Conservation (phyloP, 2,329 filamentous ascomycete species). For the Aurifilum marmelostoma region DNA sequence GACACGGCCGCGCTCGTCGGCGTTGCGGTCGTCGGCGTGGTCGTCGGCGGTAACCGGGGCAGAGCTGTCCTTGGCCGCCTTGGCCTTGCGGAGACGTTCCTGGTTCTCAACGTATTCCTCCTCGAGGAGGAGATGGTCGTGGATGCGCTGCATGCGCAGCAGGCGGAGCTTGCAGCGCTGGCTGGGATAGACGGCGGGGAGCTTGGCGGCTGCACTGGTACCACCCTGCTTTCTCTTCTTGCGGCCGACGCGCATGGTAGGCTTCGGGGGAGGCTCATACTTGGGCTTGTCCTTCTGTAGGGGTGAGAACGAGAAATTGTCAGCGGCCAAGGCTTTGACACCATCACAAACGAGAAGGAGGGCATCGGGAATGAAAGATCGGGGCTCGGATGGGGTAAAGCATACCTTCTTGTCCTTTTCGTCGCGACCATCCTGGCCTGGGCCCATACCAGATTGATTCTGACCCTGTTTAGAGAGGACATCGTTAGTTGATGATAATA, state of each 20-base stretch:
- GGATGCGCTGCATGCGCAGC: constrained; percentile 96
- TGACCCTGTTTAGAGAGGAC: constrained; percentile 62
- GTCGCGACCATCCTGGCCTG: constrained; percentile 71
- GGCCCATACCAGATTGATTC: constrained; percentile 85
- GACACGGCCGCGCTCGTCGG: constrained; percentile 90
- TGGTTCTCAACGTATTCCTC: constrained; percentile 99
- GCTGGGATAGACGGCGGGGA: constrained; percentile 91
- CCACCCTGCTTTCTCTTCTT: constrained; percentile 98
- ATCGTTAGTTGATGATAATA: too few relatives aligned
- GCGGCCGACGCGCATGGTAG: constrained; percentile 93
- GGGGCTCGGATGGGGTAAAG: constrained; percentile 4
- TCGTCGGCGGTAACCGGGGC: constrained; percentile 71
- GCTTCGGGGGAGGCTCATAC: constrained; percentile 97
- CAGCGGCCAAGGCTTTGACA: constrained; percentile 15
- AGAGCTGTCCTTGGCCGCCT: constrained; percentile 73
- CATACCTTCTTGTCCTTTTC: constrained; percentile 92
- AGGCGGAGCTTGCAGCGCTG: constrained; percentile 97
- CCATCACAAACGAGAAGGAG: background rate
- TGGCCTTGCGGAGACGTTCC: constrained; percentile 91
- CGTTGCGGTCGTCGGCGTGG: constrained; percentile 74
- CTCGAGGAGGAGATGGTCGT: constrained; percentile 94
- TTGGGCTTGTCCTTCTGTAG: constrained; percentile 97
- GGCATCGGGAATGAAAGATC: constrained; percentile 24
- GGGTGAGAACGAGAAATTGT: constrained; percentile 3
- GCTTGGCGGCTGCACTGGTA: constrained; percentile 91